Base-by-base conservation (phyloP, 306 rosid species). In the Gillenia trifoliata region DNA sequence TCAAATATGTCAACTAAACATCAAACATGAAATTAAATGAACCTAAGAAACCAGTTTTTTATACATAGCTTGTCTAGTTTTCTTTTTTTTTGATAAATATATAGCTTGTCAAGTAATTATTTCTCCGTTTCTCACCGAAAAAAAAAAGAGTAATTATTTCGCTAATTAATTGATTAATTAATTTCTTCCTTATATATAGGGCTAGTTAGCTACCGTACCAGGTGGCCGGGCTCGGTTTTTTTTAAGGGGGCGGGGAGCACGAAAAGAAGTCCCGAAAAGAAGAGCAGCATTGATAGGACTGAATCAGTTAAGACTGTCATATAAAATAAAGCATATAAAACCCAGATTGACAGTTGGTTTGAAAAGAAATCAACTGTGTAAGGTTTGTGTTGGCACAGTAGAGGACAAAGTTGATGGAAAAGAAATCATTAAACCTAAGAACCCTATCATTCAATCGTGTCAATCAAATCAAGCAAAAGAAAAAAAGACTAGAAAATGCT, bases 341-440 rank as follows among this genome's bases (percentile, higher is more conserved):
- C 88, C 87, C 87, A 84, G 88, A 83, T 88, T 75, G 88, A 81
- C 90, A 80, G 84, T 62, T 74, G 79, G n/a, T 52, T 20, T 7
- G 25, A 52, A 20, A 20, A 52, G 23, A 52, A 52, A 52, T 6
- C 3, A 52, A 54, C 56, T 74, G 2, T 45, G 52, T 45, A 45
- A 45, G 52, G 20, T 15, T 45, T 45, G 52, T 45, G 77, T 73
- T 77, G 76, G 69, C 56, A 55, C 72, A 65, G 84, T 50, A 52
- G 77, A 86, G 64, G 87, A 88, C 84, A 90, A 80, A 70, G 45
- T 8, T 54, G 9, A 26, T 20, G 62, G 86, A 81, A 86, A 86
- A 78, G 85, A 83, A 77, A 84, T 78, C 81, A 84, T 86, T 74
- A 75, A 71, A 81, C 78, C 75, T 66, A 75, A 77, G 43, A 74